These are phyloP conservation scores for Isoetes taiwanensis DNA, from an alignment of 75 land plant genomes.

Conservation along the genomic window DNA sequence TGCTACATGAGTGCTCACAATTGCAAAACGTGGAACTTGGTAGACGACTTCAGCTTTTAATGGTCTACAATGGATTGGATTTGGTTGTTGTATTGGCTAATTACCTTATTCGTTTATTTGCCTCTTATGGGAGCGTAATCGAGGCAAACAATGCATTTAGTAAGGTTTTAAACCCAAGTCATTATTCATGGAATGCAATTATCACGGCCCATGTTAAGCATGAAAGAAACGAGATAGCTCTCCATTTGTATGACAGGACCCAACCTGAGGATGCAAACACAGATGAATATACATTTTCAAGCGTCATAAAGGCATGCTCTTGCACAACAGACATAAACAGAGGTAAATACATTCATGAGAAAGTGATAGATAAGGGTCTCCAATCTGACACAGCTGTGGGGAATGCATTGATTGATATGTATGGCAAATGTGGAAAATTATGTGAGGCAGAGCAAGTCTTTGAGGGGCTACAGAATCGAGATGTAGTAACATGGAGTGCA, in stretches of 20 bases:
- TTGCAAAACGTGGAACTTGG: neutral
- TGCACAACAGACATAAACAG: no score
- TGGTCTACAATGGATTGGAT: neutral
- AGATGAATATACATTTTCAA: no score
- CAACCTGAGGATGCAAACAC: no score
- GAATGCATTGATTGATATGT: constrained; percentile 12
- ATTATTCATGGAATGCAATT: constrained; percentile 1
- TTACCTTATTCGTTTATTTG: neutral
- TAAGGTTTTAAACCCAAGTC: neutral
- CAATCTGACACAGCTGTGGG: neutral
- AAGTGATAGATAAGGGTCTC: neutral
- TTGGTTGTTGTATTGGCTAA: neutral
- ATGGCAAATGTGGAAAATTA: neutral
- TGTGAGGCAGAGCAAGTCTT: constrained; percentile 1
- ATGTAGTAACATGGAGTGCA: constrained; percentile 11
- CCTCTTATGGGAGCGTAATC: neutral
- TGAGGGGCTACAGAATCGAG: neutral
- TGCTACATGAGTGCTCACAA: neutral
- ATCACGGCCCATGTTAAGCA: no score
- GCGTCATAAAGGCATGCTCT: neutral
- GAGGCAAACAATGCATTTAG: neutral
- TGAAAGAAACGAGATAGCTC: no score
- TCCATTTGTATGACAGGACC: no score
- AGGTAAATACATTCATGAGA: no score
- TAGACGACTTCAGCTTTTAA: neutral